Base-by-base conservation (phyloP, 306 rosid genomes). In the Oemleria cerasiformis region DNA sequence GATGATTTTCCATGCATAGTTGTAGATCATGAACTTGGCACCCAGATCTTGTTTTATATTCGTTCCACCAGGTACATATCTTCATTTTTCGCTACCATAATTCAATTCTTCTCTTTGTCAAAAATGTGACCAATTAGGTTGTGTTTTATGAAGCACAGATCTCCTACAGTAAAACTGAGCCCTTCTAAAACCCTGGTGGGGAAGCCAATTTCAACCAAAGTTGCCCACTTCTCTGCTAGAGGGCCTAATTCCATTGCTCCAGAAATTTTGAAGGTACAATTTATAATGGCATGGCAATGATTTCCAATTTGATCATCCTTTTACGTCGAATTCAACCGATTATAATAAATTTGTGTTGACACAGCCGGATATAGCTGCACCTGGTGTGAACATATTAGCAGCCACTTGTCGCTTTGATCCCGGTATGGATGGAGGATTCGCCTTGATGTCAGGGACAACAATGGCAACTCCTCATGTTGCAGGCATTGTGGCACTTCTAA, bases 181-280 rank as follows among this genome's bases (percentile, higher is more conserved):
- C 54, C 65, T 62, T 49, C 86, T 8, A 67, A 13, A 50, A 75
- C 80, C 39, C 67, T 70, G 4, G 70, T 34, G 25, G 84, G 92
- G 5, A 82, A 68, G 73, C 92, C 85, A 19, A 74, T 80, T 42
- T 65, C 84, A 21, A 56, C 84, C 48, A 45, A 67, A 3, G 75
- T 87, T 9, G 84, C 92, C 25, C 8, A 23, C 36, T 87, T 87
- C 72, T 84, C 88, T 34, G 77, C 87, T 2, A 71, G 88, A 75
- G 92, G 87, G 21, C 88, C 92, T n/a, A 84, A 75, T 67, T 78
- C 88, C 44, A 70, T 78, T 11, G 66, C 87, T 38, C 83, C 85
- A 1, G 81, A 78, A 17, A 84, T 80, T 63, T 70, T 82, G 16
- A 82, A 71, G 86, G 78, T 80, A 47, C 36, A 43, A 44, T 16